phyloP scores from a whole-genome alignment of 2,329 filamentous ascomycete species.

The Phaeophleospora eucalypticola region DNA sequence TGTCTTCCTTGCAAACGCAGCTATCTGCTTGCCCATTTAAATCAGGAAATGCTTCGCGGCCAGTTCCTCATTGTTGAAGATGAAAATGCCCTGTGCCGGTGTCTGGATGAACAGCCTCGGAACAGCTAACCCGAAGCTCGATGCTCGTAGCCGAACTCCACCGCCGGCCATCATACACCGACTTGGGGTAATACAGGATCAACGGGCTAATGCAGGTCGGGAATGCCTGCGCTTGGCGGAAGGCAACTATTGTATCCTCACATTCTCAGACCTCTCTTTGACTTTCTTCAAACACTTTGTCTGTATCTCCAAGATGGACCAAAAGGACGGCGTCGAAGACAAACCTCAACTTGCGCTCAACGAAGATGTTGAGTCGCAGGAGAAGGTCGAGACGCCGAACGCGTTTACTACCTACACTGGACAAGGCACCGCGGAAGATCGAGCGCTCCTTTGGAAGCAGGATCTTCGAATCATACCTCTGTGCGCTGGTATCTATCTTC shows the following conservation, averaged over 20 bases:
- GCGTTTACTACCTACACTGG: not conserved
- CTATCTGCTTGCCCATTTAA: not conserved
- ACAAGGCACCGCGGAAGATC: conserved; percentile 9
- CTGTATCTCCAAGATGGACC: not conserved
- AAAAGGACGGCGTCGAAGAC: not conserved
- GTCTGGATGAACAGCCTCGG: not conserved
- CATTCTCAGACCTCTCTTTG: not conserved
- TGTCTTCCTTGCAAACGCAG: too few species aligned
- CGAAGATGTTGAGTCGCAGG: not conserved
- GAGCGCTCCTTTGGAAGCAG: conserved; percentile 37
- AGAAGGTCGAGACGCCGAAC: not conserved
- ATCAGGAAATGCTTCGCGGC: not conserved
- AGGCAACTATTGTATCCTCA: not conserved
- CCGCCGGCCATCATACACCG: not conserved
- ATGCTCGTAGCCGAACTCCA: not conserved
- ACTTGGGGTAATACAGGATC: not conserved
- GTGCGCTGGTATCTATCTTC: conserved; percentile 60
- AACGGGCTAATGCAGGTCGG: not conserved
- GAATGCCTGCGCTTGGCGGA: not conserved
- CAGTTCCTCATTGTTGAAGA: not conserved
- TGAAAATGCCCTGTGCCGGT: too few species aligned
- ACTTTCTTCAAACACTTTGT: not conserved
- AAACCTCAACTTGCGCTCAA: not conserved
- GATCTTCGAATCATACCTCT: conserved; percentile 62
- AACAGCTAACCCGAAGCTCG: not conserved